These are phyloP conservation scores for Zygotorulaspora danielsina DNA, from an alignment of 805 yeast species.

Conservation along the genomic window DNA sequence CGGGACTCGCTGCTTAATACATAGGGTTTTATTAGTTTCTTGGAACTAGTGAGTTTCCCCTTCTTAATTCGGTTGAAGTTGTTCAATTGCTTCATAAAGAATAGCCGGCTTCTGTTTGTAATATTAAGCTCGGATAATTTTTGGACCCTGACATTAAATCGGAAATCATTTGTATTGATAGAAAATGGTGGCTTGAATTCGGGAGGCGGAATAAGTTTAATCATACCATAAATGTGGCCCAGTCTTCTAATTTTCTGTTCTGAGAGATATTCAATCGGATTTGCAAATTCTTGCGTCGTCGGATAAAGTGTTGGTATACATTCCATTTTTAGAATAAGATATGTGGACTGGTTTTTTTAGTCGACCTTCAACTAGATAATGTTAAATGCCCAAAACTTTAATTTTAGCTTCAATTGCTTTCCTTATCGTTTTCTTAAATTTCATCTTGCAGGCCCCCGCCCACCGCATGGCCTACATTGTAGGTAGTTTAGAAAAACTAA, in stretches of 20 bases:
- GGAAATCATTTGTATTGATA: constrained; percentile 49
- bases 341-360: background rate
- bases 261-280: constrained; percentile 66
- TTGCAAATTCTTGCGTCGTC: constrained; percentile 49
- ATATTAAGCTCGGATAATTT: constrained; percentile 60
- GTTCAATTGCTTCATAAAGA: constrained; percentile 57
- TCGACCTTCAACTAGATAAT: background rate
- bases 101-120: constrained; percentile 55
- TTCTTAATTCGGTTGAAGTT: constrained; percentile 43
- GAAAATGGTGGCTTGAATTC: constrained; percentile 50
- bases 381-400: no score
- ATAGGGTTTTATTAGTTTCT: constrained; percentile 14
- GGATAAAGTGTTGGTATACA: constrained; percentile 55
- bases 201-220: constrained; percentile 65
- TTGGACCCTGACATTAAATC: constrained; percentile 67
- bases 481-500: no score
- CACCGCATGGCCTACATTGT: background rate
- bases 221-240: constrained; percentile 66
- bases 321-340: constrained; percentile 14
- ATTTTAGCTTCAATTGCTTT: background rate
- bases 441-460: background rate
- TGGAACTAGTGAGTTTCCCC: background rate
- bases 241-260: constrained; percentile 39
- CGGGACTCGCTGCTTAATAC: constrained; percentile 6
- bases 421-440: background rate